These are phyloP conservation scores for Morella rubra DNA, from an alignment of 306 rosid species.

Conservation along the genomic window DNA sequence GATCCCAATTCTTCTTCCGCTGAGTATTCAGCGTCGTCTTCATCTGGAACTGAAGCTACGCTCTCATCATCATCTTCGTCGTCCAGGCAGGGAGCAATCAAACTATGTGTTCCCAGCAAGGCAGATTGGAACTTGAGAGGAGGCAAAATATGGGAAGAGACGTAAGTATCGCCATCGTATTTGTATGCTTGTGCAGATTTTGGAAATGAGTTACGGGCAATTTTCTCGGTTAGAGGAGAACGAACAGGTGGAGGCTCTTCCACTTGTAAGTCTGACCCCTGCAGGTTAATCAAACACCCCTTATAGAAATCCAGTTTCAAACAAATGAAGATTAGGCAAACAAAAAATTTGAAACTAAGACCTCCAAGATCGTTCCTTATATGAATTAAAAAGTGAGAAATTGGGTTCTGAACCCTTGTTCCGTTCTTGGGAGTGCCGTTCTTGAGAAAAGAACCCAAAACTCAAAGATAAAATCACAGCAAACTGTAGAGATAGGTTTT, in stretches of 20 bases:
- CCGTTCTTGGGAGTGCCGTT: background rate
- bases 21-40: conserved; percentile 39
- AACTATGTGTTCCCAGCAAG: conserved; percentile 50
- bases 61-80: conserved; percentile 49
- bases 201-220: conserved; percentile 39
- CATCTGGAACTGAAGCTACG: conserved; percentile 46
- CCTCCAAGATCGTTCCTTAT: conserved; percentile 1
- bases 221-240: conserved; percentile 63
- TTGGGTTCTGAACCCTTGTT: background rate
- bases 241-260: conserved; percentile 39
- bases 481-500: background rate
- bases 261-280: conserved; percentile 51
- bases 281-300: background rate
- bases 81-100: conserved; percentile 27
- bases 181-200: conserved; percentile 49
- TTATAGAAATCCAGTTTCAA: background rate
- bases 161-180: conserved; percentile 32
- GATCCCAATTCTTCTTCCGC: conserved; percentile 50
- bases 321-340: background rate
- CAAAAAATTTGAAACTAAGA: background rate
- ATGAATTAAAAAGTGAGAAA: background rate
- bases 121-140: conserved; percentile 70
- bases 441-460: background rate
- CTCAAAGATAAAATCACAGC: background rate
- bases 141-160: conserved; percentile 56